Percentiles rank a stretch among this genome's conserved stretches.
These are phyloP conservation scores for Gossypium lobatum DNA, from an alignment of 441 rosid species.

Conservation along the genomic window DNA sequence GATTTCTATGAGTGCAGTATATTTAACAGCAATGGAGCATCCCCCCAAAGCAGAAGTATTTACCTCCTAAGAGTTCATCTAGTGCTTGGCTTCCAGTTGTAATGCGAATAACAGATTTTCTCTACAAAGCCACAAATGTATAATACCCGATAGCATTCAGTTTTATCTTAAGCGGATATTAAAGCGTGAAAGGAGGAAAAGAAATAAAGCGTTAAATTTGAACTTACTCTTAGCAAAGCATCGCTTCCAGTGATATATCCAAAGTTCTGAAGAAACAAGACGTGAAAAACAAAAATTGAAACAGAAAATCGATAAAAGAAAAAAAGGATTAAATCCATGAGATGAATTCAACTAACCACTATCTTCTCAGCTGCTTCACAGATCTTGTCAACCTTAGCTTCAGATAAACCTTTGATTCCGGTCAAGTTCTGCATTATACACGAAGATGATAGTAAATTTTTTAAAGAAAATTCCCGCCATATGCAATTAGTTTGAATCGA, in stretches of 20 bases:
- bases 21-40: not conserved
- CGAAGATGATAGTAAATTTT: not conserved
- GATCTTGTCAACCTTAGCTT: slow-evolving; percentile 93
- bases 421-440: slow-evolving; percentile 55
- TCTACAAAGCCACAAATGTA: slow-evolving; percentile 25
- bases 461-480: not conserved
- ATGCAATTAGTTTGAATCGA: not conserved
- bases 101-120: slow-evolving; percentile 66
- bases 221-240: slow-evolving; percentile 73
- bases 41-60: not conserved
- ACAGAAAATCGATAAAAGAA: not conserved
- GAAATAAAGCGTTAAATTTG: not conserved
- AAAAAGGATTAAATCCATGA: not conserved
- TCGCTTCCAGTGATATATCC: slow-evolving; percentile 83
- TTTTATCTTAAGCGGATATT: not conserved
- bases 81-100: slow-evolving; percentile 94
- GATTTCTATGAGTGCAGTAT: not conserved
- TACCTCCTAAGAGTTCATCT: slow-evolving; percentile 83
- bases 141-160: not conserved
- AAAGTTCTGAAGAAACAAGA: slow-evolving; percentile 42
- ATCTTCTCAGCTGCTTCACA: slow-evolving; percentile 94
- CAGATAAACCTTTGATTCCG: slow-evolving; percentile 92
- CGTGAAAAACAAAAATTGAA: not conserved
- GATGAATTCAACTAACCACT: slow-evolving; percentile 52
- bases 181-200: not conserved